A percentile compares a stretch with the other conserved stretches of the same genome.
Conservation (phyloP, 495 filamentous ascomycete species). For the Aspergillus wentii region DNA sequence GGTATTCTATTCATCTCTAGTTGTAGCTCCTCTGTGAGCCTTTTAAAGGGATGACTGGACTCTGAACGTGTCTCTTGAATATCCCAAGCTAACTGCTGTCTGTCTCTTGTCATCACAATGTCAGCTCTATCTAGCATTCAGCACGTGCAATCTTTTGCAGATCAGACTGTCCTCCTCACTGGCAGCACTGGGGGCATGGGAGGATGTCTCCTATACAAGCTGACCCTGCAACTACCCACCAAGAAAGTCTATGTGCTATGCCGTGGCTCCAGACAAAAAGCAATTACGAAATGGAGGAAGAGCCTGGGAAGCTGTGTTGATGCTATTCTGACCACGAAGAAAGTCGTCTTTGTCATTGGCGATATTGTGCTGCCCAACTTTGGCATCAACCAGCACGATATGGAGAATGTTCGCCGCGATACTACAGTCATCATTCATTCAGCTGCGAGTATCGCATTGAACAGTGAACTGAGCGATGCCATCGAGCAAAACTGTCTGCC, state of each 20-base stretch:
- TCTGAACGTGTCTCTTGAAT: too few relatives aligned
- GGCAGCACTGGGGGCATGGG: conserved; percentile 4
- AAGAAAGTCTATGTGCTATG: conserved; percentile 1
- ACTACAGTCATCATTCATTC: neutral
- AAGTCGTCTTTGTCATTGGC: neutral
- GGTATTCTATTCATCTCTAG: too few relatives aligned
- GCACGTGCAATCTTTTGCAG: neutral
- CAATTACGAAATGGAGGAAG: neutral
- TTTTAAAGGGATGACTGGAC: too few relatives aligned
- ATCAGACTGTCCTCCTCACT: conserved; percentile 1
- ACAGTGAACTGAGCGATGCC: neutral
- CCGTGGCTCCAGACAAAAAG: neutral
- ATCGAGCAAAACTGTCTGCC: conserved; percentile 3
- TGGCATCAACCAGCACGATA: neutral
- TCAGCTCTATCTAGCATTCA: neutral
- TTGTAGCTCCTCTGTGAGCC: too few relatives aligned
- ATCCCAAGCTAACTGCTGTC: too few relatives aligned
- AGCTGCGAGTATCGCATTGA: conserved; percentile 1
- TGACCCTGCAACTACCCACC: conserved; percentile 2
- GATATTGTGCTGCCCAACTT: conserved; percentile 2
- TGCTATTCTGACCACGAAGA: neutral
- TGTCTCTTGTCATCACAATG: neutral
- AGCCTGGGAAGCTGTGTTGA: neutral
- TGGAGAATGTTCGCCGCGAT: neutral
- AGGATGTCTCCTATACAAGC: conserved; percentile 5